phyloP scores from a whole-genome alignment of 208 protist species.

The Acanthamoeba rhysodes region DNA sequence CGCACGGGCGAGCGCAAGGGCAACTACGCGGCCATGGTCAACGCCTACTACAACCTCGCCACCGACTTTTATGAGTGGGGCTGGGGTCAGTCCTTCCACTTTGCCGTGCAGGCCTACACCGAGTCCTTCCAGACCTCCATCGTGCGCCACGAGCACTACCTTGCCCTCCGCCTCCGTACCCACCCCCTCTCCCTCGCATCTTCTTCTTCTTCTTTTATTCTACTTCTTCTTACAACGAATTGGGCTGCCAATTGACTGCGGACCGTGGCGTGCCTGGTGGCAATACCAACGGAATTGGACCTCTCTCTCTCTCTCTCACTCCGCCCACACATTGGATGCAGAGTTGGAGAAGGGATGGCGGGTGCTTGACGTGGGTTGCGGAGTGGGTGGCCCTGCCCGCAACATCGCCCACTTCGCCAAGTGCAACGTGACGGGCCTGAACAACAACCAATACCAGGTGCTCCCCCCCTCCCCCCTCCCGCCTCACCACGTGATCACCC shows the following conservation, averaged over 20 bases:
- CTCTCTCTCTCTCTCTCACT: too few relatives aligned
- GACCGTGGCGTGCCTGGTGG: too few relatives aligned
- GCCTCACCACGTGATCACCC: conserved; percentile 78
- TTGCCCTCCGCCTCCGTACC: conserved; percentile 91
- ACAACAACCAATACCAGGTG: conserved; percentile 98
- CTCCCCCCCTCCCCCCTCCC: not conserved
- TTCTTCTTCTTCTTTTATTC: too few relatives aligned
- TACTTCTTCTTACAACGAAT: too few relatives aligned
- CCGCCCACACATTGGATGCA: too few relatives aligned
- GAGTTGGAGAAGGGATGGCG: conserved; percentile 92
- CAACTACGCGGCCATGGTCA: conserved; percentile 90
- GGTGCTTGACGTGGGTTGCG: conserved; percentile 95
- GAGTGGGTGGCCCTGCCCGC: conserved; percentile 96
- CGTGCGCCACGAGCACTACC: conserved; percentile 96
- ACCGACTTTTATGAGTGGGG: conserved; percentile 98
- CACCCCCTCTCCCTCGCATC: too few relatives aligned
- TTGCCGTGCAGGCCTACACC: not conserved
- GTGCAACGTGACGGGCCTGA: conserved; percentile 96
- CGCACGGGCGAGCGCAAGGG: conserved; percentile 77
- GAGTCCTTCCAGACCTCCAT: conserved; percentile 95
- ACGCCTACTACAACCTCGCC: conserved; percentile 97
- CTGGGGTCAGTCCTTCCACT: conserved; percentile 96
- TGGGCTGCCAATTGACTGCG: too few relatives aligned
- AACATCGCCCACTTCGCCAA: conserved; percentile 96
- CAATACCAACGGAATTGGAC: too few relatives aligned